Evolutionary conservation across 345 rosid genomes (phyloP).

Genomic region (Rhodamnia rubescens): DNA sequence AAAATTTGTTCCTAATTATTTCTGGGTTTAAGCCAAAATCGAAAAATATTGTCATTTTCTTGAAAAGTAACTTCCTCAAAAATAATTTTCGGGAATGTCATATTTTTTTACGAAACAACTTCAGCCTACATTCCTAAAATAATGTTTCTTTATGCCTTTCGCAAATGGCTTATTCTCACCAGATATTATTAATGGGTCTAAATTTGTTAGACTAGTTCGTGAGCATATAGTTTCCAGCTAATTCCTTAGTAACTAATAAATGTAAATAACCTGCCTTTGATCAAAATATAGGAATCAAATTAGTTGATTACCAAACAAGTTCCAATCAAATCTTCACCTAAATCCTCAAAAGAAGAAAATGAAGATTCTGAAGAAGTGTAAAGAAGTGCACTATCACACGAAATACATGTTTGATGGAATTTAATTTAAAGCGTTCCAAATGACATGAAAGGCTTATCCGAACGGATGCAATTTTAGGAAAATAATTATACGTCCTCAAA

Average conservation of each 20-base stretch:
- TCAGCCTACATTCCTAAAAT: no score
- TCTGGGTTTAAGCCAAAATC: background rate
- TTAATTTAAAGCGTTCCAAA: background rate
- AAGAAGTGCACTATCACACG: background rate
- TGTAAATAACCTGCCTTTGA: background rate
- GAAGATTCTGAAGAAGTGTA: background rate
- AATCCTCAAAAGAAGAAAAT: background rate
- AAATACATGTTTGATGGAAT: background rate
- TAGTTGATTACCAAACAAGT: background rate
- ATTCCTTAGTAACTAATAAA: background rate
- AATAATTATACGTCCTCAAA: background rate
- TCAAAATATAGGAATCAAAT: no score
- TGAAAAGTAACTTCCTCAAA: accelerated
- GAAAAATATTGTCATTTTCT: background rate
- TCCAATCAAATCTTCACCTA: background rate
- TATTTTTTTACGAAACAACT: no score
- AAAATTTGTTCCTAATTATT: no score
- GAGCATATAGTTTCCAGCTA: no score
- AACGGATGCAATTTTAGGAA: background rate
- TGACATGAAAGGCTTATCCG: background rate
- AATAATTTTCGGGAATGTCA: no score
- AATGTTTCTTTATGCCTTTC: background rate
- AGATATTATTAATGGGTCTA: background rate
- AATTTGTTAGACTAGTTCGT: background rate
- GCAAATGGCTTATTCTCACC: background rate